Evolutionary conservation across 1,284 basidiomycete species (phyloP), one percentile per base, ranked within the genome.

Genomic region (Trametes polyzona): DNA sequence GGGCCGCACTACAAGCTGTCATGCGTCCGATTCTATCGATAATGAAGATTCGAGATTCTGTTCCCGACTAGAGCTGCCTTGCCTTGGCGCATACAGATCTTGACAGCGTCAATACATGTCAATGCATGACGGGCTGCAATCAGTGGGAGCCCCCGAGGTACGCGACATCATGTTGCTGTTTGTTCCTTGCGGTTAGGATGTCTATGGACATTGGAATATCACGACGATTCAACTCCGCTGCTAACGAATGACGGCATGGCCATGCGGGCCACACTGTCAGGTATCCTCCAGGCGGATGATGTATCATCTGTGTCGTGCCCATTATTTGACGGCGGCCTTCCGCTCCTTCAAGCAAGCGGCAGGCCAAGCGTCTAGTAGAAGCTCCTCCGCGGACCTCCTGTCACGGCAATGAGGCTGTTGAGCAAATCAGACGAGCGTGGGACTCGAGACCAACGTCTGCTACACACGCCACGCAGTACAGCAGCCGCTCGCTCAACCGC

Each of bases 381-480:
- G 10, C 12, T 43, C 23, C 32, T 48, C 53, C 40, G 46, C 46
- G 46, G 53, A 43, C 37, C 21, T 46, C 24, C 44, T 55, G 40
- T 48, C 53, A 42, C 11, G n/a, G n/a, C 23, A 19, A 47, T 21
- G 21, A 23, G 10, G 17, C 40, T 17, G 29, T 47, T 37, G 46
- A 36, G 40, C 53, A 32, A 36, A 42, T 55, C 53, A 42, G 32
- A 48, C 19, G 9, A 37, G 17, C 53, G 46, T 55, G 53, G 39
- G 53, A 48, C 19, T 21, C n/a, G 9, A 10, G 23, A 12, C 9
- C 33, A 30, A 21, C 17, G 40, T 42, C 24, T 16, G 30, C 19
- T 41, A 55, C 47, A 26, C 53, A 48, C 53, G 46, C 46, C 53
- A 48, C 53, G 46, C 46, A 26, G 32, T 39, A 43, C 35, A 47